Percentiles rank a stretch among this genome's conserved stretches.
Evolutionary conservation across 352 stramenopile species (phyloP).

Genomic region (Phytopythium chamaehyphon): DNA sequence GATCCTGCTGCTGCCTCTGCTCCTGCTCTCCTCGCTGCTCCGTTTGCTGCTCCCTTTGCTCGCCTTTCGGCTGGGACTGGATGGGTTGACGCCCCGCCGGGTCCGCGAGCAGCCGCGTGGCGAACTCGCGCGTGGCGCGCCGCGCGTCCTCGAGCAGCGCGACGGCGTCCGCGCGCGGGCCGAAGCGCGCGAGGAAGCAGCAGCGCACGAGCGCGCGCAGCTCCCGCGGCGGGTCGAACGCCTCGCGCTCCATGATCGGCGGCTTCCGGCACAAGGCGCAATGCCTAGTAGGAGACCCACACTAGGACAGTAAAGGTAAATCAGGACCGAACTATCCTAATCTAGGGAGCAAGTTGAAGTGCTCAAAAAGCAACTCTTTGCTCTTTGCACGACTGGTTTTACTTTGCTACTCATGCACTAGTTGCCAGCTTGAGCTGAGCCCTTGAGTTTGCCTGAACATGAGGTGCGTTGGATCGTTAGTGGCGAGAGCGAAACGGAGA

Average conservation of each 20-base stretch:
- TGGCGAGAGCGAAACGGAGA: neutral
- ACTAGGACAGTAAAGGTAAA: too few relatives aligned
- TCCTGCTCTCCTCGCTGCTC: too few relatives aligned
- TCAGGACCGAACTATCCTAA: too few relatives aligned
- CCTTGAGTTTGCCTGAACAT: constrained; percentile 3
- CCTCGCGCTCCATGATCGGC: neutral
- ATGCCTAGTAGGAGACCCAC: too few relatives aligned
- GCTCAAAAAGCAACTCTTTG: too few relatives aligned
- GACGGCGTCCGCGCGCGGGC: constrained; percentile 9
- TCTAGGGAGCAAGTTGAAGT: too few relatives aligned
- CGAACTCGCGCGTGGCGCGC: constrained; percentile 28
- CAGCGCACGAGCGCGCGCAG: constrained; percentile 4
- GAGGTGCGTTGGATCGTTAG: neutral
- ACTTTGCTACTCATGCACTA: neutral
- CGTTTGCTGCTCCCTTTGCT: too few relatives aligned
- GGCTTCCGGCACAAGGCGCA: too few relatives aligned
- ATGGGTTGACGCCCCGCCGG: too few relatives aligned
- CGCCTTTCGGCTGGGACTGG: too few relatives aligned
- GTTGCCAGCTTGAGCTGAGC: neutral
- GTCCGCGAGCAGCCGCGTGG: constrained; percentile 25
- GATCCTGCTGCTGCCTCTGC: constrained; percentile 30
- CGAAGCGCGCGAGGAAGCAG: constrained; percentile 3
- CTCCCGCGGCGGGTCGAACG: constrained; percentile 1
- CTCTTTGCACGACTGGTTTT: too few relatives aligned
- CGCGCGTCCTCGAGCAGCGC: constrained; percentile 24